Evolutionary conservation across 352 stramenopile species (phyloP).

Genomic region (Peronospora farinosa): DNA sequence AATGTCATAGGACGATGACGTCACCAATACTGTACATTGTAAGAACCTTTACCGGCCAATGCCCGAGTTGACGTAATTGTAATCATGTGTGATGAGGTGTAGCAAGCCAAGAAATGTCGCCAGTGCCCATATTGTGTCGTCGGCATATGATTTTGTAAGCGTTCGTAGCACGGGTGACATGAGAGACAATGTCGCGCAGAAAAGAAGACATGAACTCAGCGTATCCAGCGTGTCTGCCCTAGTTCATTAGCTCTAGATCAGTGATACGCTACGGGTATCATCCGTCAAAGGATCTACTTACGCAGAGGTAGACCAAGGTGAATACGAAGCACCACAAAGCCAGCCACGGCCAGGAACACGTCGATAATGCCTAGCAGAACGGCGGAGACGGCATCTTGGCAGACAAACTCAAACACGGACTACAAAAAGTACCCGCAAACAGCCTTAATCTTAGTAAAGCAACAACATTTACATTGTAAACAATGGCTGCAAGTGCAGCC

Average conservation of each 20-base stretch:
- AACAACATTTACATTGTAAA: neutral
- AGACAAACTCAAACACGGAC: constrained; percentile 72
- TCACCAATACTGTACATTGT: neutral
- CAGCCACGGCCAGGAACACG: constrained; percentile 42
- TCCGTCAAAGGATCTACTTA: constrained; percentile 22
- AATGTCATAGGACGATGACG: constrained; percentile 1
- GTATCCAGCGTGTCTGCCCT: constrained; percentile 40
- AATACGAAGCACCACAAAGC: constrained; percentile 51
- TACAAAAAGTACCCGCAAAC: constrained; percentile 17
- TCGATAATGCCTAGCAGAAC: constrained; percentile 52
- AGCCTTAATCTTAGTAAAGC: neutral
- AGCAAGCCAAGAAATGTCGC: constrained; percentile 67
- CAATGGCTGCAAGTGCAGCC: neutral
- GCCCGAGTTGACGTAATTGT: constrained; percentile 81
- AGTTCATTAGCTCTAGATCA: constrained; percentile 1
- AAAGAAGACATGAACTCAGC: constrained; percentile 70
- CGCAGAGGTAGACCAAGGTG: constrained; percentile 31
- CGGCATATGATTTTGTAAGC: constrained; percentile 84
- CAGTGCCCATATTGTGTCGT: constrained; percentile 90
- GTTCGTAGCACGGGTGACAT: constrained; percentile 87
- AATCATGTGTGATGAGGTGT: constrained; percentile 89
- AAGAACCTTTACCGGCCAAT: constrained; percentile 44
- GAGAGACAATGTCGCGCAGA: constrained; percentile 78
- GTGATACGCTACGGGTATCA: neutral
- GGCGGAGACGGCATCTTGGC: constrained; percentile 47